A percentile compares a stretch with the other conserved stretches of the same genome.
These are phyloP conservation scores for Fusarium xylarioides DNA, from an alignment of 2,329 filamentous ascomycete genomes.

Conservation along the genomic window DNA sequence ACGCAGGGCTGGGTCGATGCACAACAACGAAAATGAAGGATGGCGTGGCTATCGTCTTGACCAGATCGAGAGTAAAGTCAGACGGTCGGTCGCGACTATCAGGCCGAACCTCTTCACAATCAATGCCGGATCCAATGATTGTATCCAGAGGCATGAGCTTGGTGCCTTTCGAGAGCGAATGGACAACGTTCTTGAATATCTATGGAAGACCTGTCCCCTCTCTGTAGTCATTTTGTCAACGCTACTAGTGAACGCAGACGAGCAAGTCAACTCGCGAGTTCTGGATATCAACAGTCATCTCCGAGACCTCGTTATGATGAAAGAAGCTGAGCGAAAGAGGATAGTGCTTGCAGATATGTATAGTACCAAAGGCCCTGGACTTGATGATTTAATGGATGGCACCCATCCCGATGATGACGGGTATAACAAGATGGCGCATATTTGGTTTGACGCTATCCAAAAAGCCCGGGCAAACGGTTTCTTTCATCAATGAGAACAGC, in stretches of 20 bases:
- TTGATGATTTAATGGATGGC: background rate
- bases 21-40: background rate
- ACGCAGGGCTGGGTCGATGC: background rate
- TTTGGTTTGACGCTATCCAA: background rate
- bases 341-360: background rate
- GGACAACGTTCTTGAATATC: background rate
- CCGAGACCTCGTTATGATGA: background rate
- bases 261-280: background rate
- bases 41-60: background rate
- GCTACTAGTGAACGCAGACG: background rate
- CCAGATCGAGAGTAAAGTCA: background rate
- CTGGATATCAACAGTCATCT: background rate
- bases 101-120: background rate
- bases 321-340: background rate
- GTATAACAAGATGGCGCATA: background rate
- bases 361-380: fast-evolving
- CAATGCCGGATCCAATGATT: background rate
- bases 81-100: background rate
- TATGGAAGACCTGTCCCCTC: background rate
- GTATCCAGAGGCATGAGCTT: background rate
- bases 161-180: background rate
- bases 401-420: background rate
- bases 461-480: background rate
- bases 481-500: fast-evolving
- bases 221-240: background rate